Evolutionary conservation across 2,329 filamentous ascomycete species (phyloP).

Genomic region (Orbilia blumenaviensis): DNA sequence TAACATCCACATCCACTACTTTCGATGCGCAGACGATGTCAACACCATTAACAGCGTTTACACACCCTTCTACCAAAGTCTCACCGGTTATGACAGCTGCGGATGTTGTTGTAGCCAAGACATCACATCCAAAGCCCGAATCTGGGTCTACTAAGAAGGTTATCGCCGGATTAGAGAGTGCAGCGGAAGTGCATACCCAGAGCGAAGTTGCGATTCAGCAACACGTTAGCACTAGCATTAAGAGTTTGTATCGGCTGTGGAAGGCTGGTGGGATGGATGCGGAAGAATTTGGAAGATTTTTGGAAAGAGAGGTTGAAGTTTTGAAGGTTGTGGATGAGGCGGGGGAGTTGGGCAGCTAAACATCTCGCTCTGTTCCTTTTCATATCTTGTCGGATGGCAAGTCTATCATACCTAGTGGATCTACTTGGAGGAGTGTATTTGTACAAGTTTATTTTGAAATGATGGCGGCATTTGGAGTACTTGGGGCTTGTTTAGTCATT

Average conservation of each 20-base stretch:
- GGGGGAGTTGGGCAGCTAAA: conserved; percentile 39
- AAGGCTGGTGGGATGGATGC: conserved; percentile 76
- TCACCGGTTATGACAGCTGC: conserved; percentile 53
- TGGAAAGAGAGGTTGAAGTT: conserved; percentile 76
- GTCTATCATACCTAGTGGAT: background rate
- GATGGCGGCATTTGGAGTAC: background rate
- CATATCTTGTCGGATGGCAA: background rate
- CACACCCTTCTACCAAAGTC: conserved; percentile 39
- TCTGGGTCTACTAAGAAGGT: conserved; percentile 70
- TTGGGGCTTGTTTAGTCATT: background rate
- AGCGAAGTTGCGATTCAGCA: conserved; percentile 79
- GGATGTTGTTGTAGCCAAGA: background rate
- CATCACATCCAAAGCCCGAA: conserved; percentile 60
- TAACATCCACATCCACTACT: conserved; percentile 6
- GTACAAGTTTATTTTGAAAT: background rate
- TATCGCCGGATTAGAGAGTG: conserved; percentile 68
- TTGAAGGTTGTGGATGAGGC: conserved; percentile 74
- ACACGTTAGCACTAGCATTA: conserved; percentile 79
- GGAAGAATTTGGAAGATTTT: conserved; percentile 77
- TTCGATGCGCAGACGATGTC: conserved; percentile 8
- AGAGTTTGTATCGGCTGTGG: conserved; percentile 77
- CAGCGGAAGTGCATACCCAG: conserved; percentile 69
- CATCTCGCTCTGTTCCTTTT: too few relatives aligned
- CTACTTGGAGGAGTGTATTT: background rate
- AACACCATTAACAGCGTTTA: conserved; percentile 38